phyloP scores from a whole-genome alignment of 1,284 basidiomycete species.

The Puccinia novopanici region DNA sequence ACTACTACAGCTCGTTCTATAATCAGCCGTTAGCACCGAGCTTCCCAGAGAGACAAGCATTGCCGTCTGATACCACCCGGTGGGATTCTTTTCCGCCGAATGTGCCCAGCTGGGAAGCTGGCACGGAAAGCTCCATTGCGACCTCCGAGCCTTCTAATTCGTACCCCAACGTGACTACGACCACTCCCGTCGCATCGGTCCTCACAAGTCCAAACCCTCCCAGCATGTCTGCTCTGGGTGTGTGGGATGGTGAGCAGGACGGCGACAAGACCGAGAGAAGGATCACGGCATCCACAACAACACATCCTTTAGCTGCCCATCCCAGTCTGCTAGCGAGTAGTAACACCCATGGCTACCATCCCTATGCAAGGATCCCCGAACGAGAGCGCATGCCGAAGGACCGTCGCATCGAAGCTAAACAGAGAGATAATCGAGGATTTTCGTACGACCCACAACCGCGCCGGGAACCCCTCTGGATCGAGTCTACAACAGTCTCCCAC shows the following conservation, averaged over 20 bases:
- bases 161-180: constrained; percentile 7
- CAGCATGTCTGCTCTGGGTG: constrained; percentile 19
- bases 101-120: constrained; percentile 27
- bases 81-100: constrained; percentile 16
- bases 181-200: neutral
- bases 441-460: constrained; percentile 30
- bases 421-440: constrained; percentile 10
- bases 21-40: constrained; percentile 3
- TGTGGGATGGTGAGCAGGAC: constrained; percentile 31
- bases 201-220: constrained; percentile 16
- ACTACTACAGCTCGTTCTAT: constrained; percentile 37
- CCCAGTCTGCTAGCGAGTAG: neutral
- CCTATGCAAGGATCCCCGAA: constrained; percentile 32
- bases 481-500: constrained; percentile 18
- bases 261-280: constrained; percentile 29
- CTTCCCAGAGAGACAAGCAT: constrained; percentile 15
- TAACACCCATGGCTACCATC: constrained; percentile 43
- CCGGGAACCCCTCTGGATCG: constrained; percentile 30
- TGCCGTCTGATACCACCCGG: constrained; percentile 25
- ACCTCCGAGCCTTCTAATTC: neutral
- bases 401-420: constrained; percentile 24
- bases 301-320: neutral
- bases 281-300: constrained; percentile 3
- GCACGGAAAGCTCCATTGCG: neutral
- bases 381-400: constrained; percentile 17